phyloP scores from a whole-genome alignment of 2,329 filamentous ascomycete species.

The Myotisia sp. region DNA sequence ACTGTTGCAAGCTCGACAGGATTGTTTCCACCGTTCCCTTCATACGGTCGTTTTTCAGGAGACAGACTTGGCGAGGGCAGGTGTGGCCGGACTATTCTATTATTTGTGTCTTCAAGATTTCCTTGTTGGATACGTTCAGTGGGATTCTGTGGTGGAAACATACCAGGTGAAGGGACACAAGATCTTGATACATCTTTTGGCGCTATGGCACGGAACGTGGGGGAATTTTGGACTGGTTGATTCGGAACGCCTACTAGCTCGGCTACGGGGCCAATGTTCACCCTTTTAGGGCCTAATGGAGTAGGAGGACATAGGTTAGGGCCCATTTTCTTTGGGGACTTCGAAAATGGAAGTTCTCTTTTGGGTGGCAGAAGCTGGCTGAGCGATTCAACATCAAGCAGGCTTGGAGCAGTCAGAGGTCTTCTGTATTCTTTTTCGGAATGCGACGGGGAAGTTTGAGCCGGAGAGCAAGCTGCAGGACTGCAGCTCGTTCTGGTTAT shows the following conservation, averaged over 20 bases:
- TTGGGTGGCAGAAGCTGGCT: constrained; percentile 29
- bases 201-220: too few species aligned
- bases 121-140: too few species aligned
- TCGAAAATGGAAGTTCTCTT: constrained; percentile 29
- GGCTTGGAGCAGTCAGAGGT: constrained; percentile 18
- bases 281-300: constrained; percentile 5
- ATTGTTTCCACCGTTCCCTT: constrained; percentile 4
- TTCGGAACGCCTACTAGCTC: neutral
- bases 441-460: too few species aligned
- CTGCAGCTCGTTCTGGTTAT: too few species aligned
- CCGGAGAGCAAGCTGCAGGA: too few species aligned
- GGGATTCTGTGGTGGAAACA: too few species aligned
- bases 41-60: neutral
- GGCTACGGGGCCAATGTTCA: neutral
- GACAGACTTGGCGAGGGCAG: constrained; percentile 1
- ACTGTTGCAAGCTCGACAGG: too few species aligned
- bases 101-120: neutral
- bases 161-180: too few species aligned
- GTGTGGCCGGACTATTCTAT: neutral
- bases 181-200: too few species aligned
- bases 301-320: constrained; percentile 20
- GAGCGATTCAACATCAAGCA: constrained; percentile 18
- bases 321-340: constrained; percentile 15
- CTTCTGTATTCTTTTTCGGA: constrained; percentile 11
- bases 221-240: neutral